A percentile compares a stretch with the other conserved stretches of the same genome.
Conservation (phyloP, 2,329 filamentous ascomycete species). For the Endoconidiophora laricicola region DNA sequence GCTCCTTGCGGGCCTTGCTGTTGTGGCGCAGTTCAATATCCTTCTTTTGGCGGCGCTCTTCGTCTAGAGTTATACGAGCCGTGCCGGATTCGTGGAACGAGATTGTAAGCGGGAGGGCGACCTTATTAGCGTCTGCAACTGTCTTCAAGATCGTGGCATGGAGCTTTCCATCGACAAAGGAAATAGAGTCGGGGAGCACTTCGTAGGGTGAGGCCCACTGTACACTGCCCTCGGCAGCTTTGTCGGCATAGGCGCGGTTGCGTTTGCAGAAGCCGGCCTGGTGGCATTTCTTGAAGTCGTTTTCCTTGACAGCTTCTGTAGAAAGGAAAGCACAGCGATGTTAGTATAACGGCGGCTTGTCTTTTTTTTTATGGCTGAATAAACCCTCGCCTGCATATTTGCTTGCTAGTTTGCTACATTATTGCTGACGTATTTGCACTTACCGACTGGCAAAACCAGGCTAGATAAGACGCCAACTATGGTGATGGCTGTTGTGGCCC, state of each 20-base stretch:
- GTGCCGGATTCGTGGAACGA: constrained; percentile 83
- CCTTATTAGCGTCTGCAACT: constrained; percentile 48
- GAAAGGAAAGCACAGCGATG: constrained; percentile 2
- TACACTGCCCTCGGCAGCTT: constrained; percentile 44
- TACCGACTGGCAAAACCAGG: constrained; percentile 11
- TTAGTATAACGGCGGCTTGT: not conserved
- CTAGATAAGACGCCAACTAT: constrained; percentile 8
- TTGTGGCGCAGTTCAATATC: constrained; percentile 76
- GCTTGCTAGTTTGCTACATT: not conserved
- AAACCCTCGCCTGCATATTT: not conserved
- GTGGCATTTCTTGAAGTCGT: constrained; percentile 92
- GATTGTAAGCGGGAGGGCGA: constrained; percentile 66
- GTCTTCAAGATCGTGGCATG: constrained; percentile 71
- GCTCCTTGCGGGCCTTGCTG: constrained; percentile 73
- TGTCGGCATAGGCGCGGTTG: constrained; percentile 78
- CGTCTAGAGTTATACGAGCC: constrained; percentile 75
- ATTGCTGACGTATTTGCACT: not conserved
- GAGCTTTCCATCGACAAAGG: constrained; percentile 65
- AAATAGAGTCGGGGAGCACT: constrained; percentile 53
- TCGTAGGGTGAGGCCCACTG: constrained; percentile 69
- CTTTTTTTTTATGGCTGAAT: not conserved
- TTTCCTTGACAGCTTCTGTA: constrained; percentile 72
- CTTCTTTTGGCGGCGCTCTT: constrained; percentile 75
- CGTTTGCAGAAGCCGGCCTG: constrained; percentile 96
- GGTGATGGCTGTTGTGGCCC: constrained; percentile 10